Conservation (phyloP, 2,329 filamentous ascomycete genomes). For the Mollisia scopiformis region DNA sequence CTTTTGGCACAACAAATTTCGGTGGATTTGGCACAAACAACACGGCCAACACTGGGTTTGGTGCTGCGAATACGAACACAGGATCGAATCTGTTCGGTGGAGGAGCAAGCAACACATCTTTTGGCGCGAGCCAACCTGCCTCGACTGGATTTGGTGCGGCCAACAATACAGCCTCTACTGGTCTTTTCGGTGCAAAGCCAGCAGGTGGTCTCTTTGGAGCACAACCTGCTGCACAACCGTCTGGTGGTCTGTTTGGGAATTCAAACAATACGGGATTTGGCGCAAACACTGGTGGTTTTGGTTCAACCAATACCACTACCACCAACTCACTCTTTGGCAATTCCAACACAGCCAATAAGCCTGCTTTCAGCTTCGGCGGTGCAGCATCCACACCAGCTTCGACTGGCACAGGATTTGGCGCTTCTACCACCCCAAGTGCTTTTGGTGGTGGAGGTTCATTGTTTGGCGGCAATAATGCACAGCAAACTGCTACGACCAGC, state of each 20-base stretch:
- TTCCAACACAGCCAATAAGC: slow-evolving; percentile 44
- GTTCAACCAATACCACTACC: slow-evolving; percentile 30
- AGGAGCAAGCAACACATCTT: slow-evolving; percentile 41
- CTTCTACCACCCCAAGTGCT: slow-evolving; percentile 25
- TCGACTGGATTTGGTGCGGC: slow-evolving; percentile 52
- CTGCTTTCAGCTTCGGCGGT: slow-evolving; percentile 36
- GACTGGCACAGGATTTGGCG: slow-evolving; percentile 31
- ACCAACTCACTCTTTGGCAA: slow-evolving; percentile 36
- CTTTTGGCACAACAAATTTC: slow-evolving; percentile 61
- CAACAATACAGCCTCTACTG: slow-evolving; percentile 34
- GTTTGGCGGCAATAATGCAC: slow-evolving; percentile 40
- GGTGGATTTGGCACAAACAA: slow-evolving; percentile 40
- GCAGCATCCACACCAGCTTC: slow-evolving; percentile 22
- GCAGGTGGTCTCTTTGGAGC: slow-evolving; percentile 46
- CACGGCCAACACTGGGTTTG: slow-evolving; percentile 30
- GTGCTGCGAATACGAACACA: slow-evolving; percentile 27
- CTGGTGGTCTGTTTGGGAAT: slow-evolving; percentile 29
- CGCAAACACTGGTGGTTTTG: slow-evolving; percentile 33
- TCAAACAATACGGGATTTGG: slow-evolving; percentile 44
- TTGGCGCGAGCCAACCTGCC: slow-evolving; percentile 47
- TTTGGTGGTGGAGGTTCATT: slow-evolving; percentile 37
- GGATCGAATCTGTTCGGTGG: slow-evolving; percentile 44
- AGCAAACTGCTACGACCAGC: slow-evolving; percentile 33
- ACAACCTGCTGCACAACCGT: slow-evolving; percentile 30
- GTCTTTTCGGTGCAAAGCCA: slow-evolving; percentile 45